Base-by-base conservation (phyloP, 1,284 basidiomycete genomes). In the Pterula multifida region DNA sequence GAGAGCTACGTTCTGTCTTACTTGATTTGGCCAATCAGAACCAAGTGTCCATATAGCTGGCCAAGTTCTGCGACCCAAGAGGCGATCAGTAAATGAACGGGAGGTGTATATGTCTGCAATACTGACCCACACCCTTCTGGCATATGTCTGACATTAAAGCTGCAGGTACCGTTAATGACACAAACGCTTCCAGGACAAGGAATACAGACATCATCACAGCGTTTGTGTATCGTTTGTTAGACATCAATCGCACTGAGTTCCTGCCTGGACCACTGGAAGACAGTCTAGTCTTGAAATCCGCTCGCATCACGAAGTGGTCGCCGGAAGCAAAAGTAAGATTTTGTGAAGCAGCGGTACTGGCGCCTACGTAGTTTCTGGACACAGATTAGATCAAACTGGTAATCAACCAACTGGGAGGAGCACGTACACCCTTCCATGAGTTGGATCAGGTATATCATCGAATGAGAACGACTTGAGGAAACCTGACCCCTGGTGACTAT, bases 41-140 rank as follows among this genome's bases (percentile, higher is more conserved):
- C 65, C 73, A 15, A 69, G 64, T 1, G 71, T 72, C 39, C 74
- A 82, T 17, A 75, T 61, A 2, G 78, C 76, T 12, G 67, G 73
- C 74, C 76, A 75, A 3, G 74, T 76, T 12, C 72, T 76, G 53
- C 50, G 23, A 15, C 52, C 1, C 3, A 28, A 47, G 36, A 47
- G 36, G 23, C 28, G 6, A 32, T 2, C 35, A 47, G 48, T 17
- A 6, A 6, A 42, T 32, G 39, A 22, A 35, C 19, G 15, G 28
- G 15, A 32, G 6, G 28, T 6, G 28, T n/a, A n/a, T n/a, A n/a
- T n/a, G n/a, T n/a, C 47, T 39, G 47, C 35, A 23, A 48, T 36
- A 67, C 78, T 59, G 54, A 83, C 80, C 74, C 78, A 56, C 81
- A 84, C 23, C 81, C 83, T 59, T 78, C 68, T 2, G 83, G 71